Evolutionary conservation across 2,329 filamentous ascomycete species (phyloP), one percentile per base, ranked within the genome.

Genomic region (Ceratocystis eucalypticola): DNA sequence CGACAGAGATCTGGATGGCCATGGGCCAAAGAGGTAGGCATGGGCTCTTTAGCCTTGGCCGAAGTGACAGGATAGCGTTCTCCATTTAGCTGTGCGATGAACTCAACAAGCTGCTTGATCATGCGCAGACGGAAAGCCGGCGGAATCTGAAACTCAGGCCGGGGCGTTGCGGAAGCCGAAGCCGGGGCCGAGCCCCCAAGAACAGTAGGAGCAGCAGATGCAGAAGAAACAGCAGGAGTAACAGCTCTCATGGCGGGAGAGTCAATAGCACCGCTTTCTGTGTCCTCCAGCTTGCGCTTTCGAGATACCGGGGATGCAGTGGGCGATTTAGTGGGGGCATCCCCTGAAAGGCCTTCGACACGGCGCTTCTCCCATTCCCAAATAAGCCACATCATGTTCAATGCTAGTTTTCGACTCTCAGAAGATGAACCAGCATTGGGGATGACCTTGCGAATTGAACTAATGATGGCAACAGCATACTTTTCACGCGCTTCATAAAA

Each of bases 401-500:
- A 80, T 0, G 90, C 93, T 8, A 97, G 82, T 73, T 91, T 95
- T 77, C 96, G 95, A 72, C 86, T 93, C 73, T 99, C 94, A 61
- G 89, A 90, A 0, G 91, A 96, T 1, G 91, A 86, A 69, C 88
- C 96, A 3, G 89, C 87, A 2, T 90, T 86, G 25, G 84, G 82
- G 0, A 92, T 91, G 65, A 99, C 89, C 76, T 97, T 97, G 64
- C 89, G 83, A 45, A 99, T 79, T 3, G 91, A 93, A 1, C 87
- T 87, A 66, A 99, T 92, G 73, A 99, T 95, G 69, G 94, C 83
- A 66, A 88, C 84, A 3, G 91, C 86, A 70, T 97, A 95, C 72
- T 93, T 92, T 70, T 99, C 94, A 65, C 94, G 83, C 1, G 91
- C 91, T 69, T 97, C 93, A 71, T 95, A 99, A 77, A 99, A 99